phyloP scores from a whole-genome alignment of 2,329 filamentous ascomycete genomes.

The Colletotrichum viniferum region DNA sequence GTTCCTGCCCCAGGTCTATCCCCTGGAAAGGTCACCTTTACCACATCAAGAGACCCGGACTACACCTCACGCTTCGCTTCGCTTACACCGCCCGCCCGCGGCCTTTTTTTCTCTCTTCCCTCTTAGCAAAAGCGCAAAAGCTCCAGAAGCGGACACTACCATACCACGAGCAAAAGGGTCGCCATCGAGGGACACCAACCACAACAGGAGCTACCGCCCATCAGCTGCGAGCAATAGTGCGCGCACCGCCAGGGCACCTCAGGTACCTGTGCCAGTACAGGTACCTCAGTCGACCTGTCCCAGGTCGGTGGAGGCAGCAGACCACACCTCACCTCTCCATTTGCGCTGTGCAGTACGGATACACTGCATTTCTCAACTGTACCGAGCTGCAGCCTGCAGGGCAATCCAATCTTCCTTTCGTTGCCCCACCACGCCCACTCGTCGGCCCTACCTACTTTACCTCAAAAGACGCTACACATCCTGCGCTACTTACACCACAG shows the following conservation, averaged over 20 bases:
- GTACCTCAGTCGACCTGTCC: background rate
- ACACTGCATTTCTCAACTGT: background rate
- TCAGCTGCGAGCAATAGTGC: background rate
- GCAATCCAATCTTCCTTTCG: slow-evolving; percentile 14
- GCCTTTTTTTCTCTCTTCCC: background rate
- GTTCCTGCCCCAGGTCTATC: background rate
- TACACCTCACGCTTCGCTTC: background rate
- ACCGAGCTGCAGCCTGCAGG: slow-evolving; percentile 18
- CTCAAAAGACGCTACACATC: slow-evolving; percentile 20
- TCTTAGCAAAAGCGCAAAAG: background rate
- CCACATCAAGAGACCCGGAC: background rate
- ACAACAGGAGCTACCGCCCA: background rate
- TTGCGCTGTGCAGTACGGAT: background rate
- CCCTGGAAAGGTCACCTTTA: background rate
- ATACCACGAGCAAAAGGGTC: background rate
- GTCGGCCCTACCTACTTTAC: slow-evolving; percentile 14
- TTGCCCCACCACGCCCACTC: slow-evolving; percentile 15
- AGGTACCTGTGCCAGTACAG: background rate
- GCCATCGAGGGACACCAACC: background rate
- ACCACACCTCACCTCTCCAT: background rate
- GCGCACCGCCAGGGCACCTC: background rate
- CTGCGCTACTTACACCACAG: slow-evolving; percentile 12
- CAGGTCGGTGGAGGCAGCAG: background rate
- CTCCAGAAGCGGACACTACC: background rate
- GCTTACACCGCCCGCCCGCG: slow-evolving; percentile 17